Percentiles rank a stretch among this genome's conserved stretches.
Conservation (phyloP, 345 rosid species). For the Citrus trifoliata region DNA sequence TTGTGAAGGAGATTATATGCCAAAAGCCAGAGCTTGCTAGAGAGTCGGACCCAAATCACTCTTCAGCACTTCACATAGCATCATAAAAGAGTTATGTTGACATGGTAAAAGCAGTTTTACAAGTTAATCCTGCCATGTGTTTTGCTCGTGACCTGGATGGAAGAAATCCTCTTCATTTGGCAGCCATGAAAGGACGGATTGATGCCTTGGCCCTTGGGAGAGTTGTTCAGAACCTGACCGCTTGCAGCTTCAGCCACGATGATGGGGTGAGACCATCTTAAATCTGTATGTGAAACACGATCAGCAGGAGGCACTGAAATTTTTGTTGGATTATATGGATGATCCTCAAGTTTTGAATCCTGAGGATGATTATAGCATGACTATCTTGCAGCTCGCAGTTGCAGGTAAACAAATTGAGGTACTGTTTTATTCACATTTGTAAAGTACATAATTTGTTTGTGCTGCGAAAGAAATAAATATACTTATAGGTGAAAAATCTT, state of each 20-base stretch:
- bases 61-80: too few relatives aligned
- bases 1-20: too few relatives aligned
- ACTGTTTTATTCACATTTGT: background rate
- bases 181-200: too few relatives aligned
- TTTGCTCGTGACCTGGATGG: too few relatives aligned
- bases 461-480: background rate
- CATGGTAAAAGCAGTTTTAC: too few relatives aligned
- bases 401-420: slow-evolving; percentile 6
- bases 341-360: background rate
- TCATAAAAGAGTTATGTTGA: fast-evolving
- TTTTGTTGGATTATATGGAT: background rate
- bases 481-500: too few relatives aligned
- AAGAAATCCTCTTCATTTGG: too few relatives aligned
- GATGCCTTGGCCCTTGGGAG: fast-evolving
- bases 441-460: too few relatives aligned
- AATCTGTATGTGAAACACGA: background rate
- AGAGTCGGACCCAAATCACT: background rate
- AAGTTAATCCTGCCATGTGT: too few relatives aligned
- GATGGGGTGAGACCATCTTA: background rate
- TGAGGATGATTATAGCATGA: slow-evolving; percentile 1
- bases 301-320: background rate
- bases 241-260: background rate
- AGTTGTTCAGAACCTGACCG: background rate
- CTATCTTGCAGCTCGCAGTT: slow-evolving; percentile 8
- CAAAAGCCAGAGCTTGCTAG: too few relatives aligned